Evolutionary conservation across 345 rosid species (phyloP), one percentile per base, ranked within the genome.

Genomic region (Raphanus raphanistrum): DNA sequence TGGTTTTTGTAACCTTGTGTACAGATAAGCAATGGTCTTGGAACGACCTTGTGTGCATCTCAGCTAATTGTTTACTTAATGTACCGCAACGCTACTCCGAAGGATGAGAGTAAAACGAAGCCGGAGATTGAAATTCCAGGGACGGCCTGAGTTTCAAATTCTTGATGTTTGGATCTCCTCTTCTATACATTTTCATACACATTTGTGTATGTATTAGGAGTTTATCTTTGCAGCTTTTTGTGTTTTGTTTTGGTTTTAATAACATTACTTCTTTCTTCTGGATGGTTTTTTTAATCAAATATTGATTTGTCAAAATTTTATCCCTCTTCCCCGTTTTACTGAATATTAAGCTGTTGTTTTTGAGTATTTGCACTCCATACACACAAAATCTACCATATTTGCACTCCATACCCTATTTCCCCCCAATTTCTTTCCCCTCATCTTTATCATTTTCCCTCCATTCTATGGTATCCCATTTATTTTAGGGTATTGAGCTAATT

Each of bases 1-100:
- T 35, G 8, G 8, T 0, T 1, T 36, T 36, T 38, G 0, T 21
- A 25, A 57, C 5, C 0, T 21, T 4, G 0, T 26, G 28, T 27
- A 3, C 76, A 92, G 94, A 55, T 69, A 68, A 89, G 94, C 76
- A 93, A 93, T 73, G 90, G 89, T 2, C 45, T 83, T 0, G 96
- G 96, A 15, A 67, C 90, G 3, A 1, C 87, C 0, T 73, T 69
- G 33, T 85, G 88, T 9, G 57, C 41, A 0, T 5, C 35, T 0
- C 96, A 88, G 61, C 83, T 89, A 6, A 61, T 85, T 7, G 36
- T 81, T 1, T 93, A 89, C 48, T 71, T 58, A 0, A 8, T 67
- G 5, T 88, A 84, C 84, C 77, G 2, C 66, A 77, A 29, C 0
- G 52, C 87, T 5, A 83, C 89, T 0, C 84, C 89, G 0, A 55